Evolutionary conservation across 148 eudicot species (phyloP).

Genomic region (Persicaria maculosa): DNA sequence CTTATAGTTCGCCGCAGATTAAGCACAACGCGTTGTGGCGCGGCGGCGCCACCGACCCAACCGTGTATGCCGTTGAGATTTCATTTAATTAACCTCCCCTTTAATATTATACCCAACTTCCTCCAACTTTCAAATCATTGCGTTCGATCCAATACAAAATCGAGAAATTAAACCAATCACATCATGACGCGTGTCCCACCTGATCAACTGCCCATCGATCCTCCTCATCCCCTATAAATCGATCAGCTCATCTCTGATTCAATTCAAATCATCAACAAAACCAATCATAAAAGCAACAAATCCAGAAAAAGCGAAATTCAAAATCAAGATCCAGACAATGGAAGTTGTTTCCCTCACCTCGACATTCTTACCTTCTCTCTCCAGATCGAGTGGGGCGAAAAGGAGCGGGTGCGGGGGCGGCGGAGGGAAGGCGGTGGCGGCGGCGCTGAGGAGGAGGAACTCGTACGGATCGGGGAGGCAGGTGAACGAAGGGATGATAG

Average conservation of each 20-base stretch:
- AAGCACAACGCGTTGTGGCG: not conserved
- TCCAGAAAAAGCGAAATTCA: not conserved
- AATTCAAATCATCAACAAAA: not conserved
- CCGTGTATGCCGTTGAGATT: not conserved
- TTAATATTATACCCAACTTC: not conserved
- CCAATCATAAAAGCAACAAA: not conserved
- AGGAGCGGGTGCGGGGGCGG: not conserved
- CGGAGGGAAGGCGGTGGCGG: not conserved
- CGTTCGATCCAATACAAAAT: not conserved
- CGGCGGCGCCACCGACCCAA: too few relatives aligned
- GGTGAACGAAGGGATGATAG: slow-evolving; percentile 42
- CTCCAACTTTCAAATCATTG: not conserved
- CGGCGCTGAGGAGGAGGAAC: slow-evolving; percentile 23
- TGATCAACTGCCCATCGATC: not conserved
- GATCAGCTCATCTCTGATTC: not conserved
- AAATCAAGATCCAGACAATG: not conserved
- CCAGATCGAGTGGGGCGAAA: not conserved
- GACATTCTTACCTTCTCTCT: not conserved
- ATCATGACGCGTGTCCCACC: not conserved
- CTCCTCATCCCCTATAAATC: not conserved
- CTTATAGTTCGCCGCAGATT: not conserved
- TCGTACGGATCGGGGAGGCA: slow-evolving; percentile 27
- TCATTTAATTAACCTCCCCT: not conserved
- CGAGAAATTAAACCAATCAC: not conserved
- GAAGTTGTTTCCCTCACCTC: slow-evolving; percentile 5